These are phyloP conservation scores for Mycena kentingensis DNA, from an alignment of 768 basidiomycete species.

Conservation along the genomic window DNA sequence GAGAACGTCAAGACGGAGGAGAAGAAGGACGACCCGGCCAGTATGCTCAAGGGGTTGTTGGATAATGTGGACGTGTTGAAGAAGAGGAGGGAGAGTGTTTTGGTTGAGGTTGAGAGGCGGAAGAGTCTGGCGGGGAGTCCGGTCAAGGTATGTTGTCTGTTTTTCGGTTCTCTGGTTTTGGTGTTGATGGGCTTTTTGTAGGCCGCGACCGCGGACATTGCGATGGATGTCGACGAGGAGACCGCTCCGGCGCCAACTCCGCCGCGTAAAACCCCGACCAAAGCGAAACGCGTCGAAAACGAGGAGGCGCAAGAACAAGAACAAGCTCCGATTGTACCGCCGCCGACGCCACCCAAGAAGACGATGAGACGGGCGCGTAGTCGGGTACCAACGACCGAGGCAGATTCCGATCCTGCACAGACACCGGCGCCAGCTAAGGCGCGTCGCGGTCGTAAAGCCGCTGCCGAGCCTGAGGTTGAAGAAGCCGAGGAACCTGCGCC, in stretches of 20 bases:
- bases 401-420: too few species aligned
- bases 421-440: too few species aligned
- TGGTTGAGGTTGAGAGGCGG: constrained; percentile 29
- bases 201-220: background rate
- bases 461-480: constrained; percentile 6
- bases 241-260: background rate
- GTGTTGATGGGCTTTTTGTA: background rate
- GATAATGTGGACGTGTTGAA: constrained; percentile 52
- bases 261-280: too few species aligned
- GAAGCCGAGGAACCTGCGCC: background rate
- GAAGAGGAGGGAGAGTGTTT: constrained; percentile 34
- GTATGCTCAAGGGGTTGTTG: constrained; percentile 50
- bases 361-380: too few species aligned
- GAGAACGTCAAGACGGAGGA: constrained; percentile 25
- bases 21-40: constrained; percentile 39
- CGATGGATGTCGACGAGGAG: constrained; percentile 10
- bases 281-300: background rate
- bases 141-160: constrained; percentile 5
- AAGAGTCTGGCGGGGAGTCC: constrained; percentile 31
- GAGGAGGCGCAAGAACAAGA: background rate
- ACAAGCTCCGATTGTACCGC: too few species aligned
- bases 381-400: too few species aligned
- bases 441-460: background rate
- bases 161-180: constrained; percentile 1
- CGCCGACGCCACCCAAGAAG: too few species aligned